Conservation (phyloP, 164 flowering plant genomes). For the Houttuynia cordata region DNA sequence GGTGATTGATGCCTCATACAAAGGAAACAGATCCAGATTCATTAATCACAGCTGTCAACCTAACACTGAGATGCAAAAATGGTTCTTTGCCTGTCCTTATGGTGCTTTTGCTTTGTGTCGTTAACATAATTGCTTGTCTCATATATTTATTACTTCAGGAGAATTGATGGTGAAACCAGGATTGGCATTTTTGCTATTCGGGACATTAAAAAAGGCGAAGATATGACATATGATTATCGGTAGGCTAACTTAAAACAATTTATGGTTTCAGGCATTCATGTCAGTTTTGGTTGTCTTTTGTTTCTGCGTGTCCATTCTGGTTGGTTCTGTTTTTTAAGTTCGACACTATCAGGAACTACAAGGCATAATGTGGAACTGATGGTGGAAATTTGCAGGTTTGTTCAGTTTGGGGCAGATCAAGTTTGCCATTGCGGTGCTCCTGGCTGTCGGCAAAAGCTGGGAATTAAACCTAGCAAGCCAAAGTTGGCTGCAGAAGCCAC, state of each 20-base stretch:
- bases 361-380: background rate
- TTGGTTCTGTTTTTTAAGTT: background rate
- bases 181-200: slow-evolving; percentile 94
- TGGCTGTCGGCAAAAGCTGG: slow-evolving; percentile 76
- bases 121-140: background rate
- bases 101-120: background rate
- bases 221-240: slow-evolving; percentile 96
- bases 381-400: slow-evolving; percentile 71
- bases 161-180: slow-evolving; percentile 90
- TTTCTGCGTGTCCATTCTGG: background rate
- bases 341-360: background rate
- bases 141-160: slow-evolving; percentile 36
- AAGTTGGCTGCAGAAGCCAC: slow-evolving; percentile 66
- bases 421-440: slow-evolving; percentile 90
- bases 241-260: slow-evolving; percentile 23
- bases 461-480: slow-evolving; percentile 70
- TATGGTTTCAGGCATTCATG: background rate
- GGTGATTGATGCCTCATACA: slow-evolving; percentile 98
- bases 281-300: no score
- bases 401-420: slow-evolving; percentile 99
- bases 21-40: slow-evolving; percentile 95
- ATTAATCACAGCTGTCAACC: slow-evolving; percentile 97
- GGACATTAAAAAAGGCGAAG: slow-evolving; percentile 74
- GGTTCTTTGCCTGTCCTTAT: slow-evolving; percentile 29
- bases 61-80: slow-evolving; percentile 99